Base-by-base conservation (phyloP, 73 alveolate genomes). In the Stentor roeselii region DNA sequence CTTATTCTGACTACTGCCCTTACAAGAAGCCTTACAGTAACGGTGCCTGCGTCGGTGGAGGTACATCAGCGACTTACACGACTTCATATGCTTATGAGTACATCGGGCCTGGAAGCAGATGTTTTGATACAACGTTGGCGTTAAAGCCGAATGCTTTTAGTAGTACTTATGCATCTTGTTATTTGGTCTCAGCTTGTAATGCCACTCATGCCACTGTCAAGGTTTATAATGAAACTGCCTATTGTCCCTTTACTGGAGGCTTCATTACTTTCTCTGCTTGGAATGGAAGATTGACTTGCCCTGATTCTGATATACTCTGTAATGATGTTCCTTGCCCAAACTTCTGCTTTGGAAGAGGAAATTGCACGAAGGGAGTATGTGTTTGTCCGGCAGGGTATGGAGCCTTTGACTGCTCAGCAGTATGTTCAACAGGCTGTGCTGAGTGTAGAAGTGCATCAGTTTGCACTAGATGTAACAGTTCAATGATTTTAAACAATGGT, bases 241-340 rank as follows among this genome's bases (percentile, higher is more conserved):
- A n/a, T 67, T 67, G 80, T 67, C 80, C 80, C 11, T 67, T 67
- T 67, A 67, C 80, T 67, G 80, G 80, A 30, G 80, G 80, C 37
- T 15, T 11, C 34, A 40, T 67, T 15, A 67, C 80, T 30, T 36
- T 67, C 1, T 14, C 80, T 67, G 80, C 42, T 15, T 67, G 11
- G 21, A 30, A n/a, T 67, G 80, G 80, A 1, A 32, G 15, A 15
- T 32, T 67, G 11, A 67, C n/a, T 11, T 67, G 80, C 37, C 80
- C 80, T 27, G 14, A n/a, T 32, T 67, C 80, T 67, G 37, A 67
- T 67, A 2, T 67, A 67, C 37, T 67, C 27, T 67, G 80, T 2
- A 67, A 40, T 27, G 80, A 21, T 30, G 34, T 30, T 36, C 80
- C 80, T 2, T 67, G 80, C 41, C 21, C 21, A 32, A 67, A 32